Evolutionary conservation across 768 basidiomycete species (phyloP).

Genomic region (Tricholoma saponaceum): DNA sequence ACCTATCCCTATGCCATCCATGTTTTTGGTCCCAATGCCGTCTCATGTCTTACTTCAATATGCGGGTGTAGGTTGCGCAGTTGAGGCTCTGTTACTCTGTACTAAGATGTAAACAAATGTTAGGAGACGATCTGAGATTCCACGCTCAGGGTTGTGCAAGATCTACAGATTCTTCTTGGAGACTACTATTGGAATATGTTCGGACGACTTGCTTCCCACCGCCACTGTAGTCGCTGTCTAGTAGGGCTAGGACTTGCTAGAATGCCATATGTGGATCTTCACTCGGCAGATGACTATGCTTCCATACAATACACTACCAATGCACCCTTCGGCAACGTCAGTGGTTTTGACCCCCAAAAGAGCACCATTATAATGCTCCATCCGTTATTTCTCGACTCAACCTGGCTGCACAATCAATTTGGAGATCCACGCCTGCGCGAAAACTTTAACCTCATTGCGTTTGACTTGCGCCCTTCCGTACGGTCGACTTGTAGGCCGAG

Average conservation of each 20-base stretch:
- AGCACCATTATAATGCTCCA: constrained; percentile 68
- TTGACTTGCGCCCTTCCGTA: constrained; percentile 67
- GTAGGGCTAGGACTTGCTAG: background rate
- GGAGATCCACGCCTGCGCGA: constrained; percentile 58
- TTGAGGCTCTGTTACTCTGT: background rate
- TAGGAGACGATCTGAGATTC: constrained; percentile 3
- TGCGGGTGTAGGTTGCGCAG: background rate
- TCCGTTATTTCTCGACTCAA: constrained; percentile 63
- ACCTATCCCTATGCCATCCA: too few relatives aligned
- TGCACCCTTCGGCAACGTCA: constrained; percentile 51
- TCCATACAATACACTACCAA: constrained; percentile 74
- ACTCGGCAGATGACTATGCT: constrained; percentile 60
- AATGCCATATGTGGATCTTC: constrained; percentile 71
- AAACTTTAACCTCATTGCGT: constrained; percentile 68
- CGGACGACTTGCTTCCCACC: constrained; percentile 5
- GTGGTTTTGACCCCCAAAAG: constrained; percentile 60
- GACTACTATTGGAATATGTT: background rate
- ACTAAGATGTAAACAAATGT: too few relatives aligned
- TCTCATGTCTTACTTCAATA: too few relatives aligned
- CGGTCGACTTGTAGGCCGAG: constrained; percentile 50
- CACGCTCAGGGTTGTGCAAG: background rate
- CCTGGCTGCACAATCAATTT: constrained; percentile 65
- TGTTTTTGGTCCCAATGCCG: too few relatives aligned
- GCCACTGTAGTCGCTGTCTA: background rate
- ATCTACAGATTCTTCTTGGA: background rate